Percentiles rank a stretch among this genome's conserved stretches.
Evolutionary conservation across 768 basidiomycete species (phyloP).

Genomic region (Pleurotus tuber-regium): DNA sequence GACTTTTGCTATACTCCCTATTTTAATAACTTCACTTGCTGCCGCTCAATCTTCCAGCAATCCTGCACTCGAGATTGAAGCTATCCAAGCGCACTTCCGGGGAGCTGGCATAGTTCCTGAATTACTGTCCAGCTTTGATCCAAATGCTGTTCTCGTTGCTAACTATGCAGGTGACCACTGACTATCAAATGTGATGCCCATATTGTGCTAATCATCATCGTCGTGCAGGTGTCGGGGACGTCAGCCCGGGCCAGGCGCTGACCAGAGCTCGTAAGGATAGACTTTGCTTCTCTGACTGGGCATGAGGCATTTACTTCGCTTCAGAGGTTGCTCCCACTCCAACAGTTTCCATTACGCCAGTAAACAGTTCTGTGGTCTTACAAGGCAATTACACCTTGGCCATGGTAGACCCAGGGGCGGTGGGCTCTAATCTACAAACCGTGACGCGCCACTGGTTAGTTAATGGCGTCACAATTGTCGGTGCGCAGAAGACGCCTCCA

Average conservation of each 20-base stretch:
- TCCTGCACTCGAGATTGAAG: slow-evolving; percentile 44
- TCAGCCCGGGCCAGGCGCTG: slow-evolving; percentile 58
- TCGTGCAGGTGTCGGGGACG: slow-evolving; percentile 37
- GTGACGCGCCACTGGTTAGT: slow-evolving; percentile 82
- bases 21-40: not conserved
- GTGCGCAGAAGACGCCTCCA: slow-evolving; percentile 30
- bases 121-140: slow-evolving; percentile 57
- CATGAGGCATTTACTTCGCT: not conserved
- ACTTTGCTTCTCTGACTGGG: not conserved
- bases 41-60: slow-evolving; percentile 16
- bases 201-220: slow-evolving; percentile 6
- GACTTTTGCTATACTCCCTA: slow-evolving; percentile 1
- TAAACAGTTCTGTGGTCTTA: slow-evolving; percentile 44
- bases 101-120: slow-evolving; percentile 61
- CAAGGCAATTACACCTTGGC: slow-evolving; percentile 59
- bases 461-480: slow-evolving; percentile 53
- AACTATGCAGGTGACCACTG: slow-evolving; percentile 39
- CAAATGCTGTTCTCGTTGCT: slow-evolving; percentile 54
- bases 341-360: slow-evolving; percentile 46
- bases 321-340: slow-evolving; percentile 60
- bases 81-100: slow-evolving; percentile 67
- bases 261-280: slow-evolving; percentile 51
- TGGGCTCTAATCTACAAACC: slow-evolving; percentile 54
- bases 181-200: not conserved
- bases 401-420: slow-evolving; percentile 74